Evolutionary conservation across 139 green algal species (phyloP).

Genomic region (Tetradesmus obliquus): DNA sequence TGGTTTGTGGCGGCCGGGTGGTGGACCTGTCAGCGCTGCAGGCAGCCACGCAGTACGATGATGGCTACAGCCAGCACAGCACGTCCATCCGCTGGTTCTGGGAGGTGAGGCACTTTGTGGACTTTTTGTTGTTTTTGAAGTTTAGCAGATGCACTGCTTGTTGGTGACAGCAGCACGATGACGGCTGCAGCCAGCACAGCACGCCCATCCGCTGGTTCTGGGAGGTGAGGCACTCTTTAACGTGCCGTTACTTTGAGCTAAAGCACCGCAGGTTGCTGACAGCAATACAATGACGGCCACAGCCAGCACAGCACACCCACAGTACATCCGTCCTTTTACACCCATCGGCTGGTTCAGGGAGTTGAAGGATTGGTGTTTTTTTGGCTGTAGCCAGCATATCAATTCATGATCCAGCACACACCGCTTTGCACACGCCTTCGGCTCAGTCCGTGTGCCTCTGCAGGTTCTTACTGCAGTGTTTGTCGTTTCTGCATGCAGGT

Average conservation of each 20-base stretch:
- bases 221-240: constrained; percentile 70
- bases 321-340: too few relatives aligned
- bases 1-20: constrained; percentile 78
- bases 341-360: too few relatives aligned
- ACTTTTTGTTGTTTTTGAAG: too few relatives aligned
- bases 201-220: constrained; percentile 82
- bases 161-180: constrained; percentile 84
- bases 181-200: constrained; percentile 68
- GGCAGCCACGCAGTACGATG: constrained; percentile 75
- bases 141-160: too few relatives aligned
- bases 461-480: not conserved
- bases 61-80: constrained; percentile 68
- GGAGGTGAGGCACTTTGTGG: constrained; percentile 61
- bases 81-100: constrained; percentile 82
- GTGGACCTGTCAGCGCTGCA: constrained; percentile 82
- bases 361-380: too few relatives aligned
- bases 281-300: too few relatives aligned
- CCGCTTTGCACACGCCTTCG: too few relatives aligned
- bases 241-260: too few relatives aligned
- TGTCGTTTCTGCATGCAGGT: constrained; percentile 10
- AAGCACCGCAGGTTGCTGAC: not conserved
- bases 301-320: too few relatives aligned
- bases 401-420: too few relatives aligned
- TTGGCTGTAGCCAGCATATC: too few relatives aligned
- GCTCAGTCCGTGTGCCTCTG: too few relatives aligned